A percentile compares a stretch with the other conserved stretches of the same genome.
phyloP scores from a whole-genome alignment of 1,139 yeast genomes.

The Suhomyces anneliseae region DNA sequence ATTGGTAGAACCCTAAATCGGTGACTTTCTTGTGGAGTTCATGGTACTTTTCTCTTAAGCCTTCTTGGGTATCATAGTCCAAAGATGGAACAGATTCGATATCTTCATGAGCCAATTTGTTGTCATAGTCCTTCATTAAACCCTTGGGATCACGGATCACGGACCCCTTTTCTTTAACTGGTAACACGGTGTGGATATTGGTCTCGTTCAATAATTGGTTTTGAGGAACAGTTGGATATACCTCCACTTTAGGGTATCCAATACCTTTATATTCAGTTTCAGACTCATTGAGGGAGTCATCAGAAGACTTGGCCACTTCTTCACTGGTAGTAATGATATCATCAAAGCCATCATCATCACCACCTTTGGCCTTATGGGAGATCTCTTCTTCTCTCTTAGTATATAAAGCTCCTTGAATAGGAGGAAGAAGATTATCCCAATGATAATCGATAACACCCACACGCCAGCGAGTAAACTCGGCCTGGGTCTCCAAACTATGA shows the following conservation, averaged over 20 bases:
- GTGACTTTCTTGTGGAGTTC: slow-evolving; percentile 58
- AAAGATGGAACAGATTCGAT: slow-evolving; percentile 57
- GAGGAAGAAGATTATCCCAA: slow-evolving; percentile 81
- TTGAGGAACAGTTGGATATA: slow-evolving; percentile 51
- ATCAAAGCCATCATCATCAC: slow-evolving; percentile 12
- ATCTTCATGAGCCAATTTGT: slow-evolving; percentile 53
- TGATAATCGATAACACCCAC: slow-evolving; percentile 61
- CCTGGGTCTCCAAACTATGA: slow-evolving; percentile 61
- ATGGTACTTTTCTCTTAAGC: slow-evolving; percentile 57
- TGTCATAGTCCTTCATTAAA: slow-evolving; percentile 59
- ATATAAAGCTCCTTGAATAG: slow-evolving; percentile 80
- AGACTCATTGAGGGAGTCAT: background rate
- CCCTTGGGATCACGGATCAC: slow-evolving; percentile 56
- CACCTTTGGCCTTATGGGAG: background rate
- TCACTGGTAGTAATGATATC: slow-evolving; percentile 15
- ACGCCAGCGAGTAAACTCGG: slow-evolving; percentile 51
- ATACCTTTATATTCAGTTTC: slow-evolving; percentile 14
- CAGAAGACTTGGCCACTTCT: slow-evolving; percentile 14
- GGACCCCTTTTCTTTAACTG: slow-evolving; percentile 26
- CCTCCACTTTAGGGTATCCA: slow-evolving; percentile 41
- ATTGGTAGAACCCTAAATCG: slow-evolving; percentile 62
- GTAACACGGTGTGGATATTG: slow-evolving; percentile 38
- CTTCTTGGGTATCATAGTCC: slow-evolving; percentile 65
- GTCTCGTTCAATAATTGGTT: slow-evolving; percentile 39
- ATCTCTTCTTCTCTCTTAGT: slow-evolving; percentile 14